phyloP scores from a whole-genome alignment of 23 red algal species.

The Gracilaria gracilis region DNA sequence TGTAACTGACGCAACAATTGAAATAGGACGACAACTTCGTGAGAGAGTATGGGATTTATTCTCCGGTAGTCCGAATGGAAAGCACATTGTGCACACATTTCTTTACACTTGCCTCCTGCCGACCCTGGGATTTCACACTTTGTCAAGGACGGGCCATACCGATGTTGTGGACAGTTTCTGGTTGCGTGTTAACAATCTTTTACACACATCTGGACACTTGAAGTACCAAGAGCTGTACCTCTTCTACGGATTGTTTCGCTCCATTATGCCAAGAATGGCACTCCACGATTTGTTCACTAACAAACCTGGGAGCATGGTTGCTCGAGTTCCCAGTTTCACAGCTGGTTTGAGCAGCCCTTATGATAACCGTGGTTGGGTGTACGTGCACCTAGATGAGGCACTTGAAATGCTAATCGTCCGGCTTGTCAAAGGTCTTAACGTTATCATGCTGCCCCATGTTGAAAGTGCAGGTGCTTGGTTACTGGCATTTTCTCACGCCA shows the following conservation, averaged over 20 bases:
- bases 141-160: conserved; percentile 27
- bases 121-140: conserved; percentile 11
- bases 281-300: conserved; percentile 1
- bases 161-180: conserved; percentile 22
- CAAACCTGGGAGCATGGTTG: conserved; percentile 10
- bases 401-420: background rate
- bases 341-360: background rate
- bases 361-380: background rate
- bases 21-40: background rate
- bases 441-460: background rate
- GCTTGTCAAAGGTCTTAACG: background rate
- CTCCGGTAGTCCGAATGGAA: background rate
- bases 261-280: background rate
- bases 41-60: background rate
- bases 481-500: background rate
- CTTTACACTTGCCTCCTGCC: conserved; percentile 13
- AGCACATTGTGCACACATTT: background rate
- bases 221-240: conserved; percentile 27
- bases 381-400: conserved; percentile 20
- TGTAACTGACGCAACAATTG: background rate
- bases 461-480: background rate
- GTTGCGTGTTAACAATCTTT: background rate
- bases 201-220: conserved; percentile 17
- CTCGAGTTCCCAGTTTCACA: conserved; percentile 1
- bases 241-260: conserved; percentile 3